These are phyloP conservation scores for Vitis hybrid DNA, from an alignment of 177 flowering plant species.

Conservation along the genomic window DNA sequence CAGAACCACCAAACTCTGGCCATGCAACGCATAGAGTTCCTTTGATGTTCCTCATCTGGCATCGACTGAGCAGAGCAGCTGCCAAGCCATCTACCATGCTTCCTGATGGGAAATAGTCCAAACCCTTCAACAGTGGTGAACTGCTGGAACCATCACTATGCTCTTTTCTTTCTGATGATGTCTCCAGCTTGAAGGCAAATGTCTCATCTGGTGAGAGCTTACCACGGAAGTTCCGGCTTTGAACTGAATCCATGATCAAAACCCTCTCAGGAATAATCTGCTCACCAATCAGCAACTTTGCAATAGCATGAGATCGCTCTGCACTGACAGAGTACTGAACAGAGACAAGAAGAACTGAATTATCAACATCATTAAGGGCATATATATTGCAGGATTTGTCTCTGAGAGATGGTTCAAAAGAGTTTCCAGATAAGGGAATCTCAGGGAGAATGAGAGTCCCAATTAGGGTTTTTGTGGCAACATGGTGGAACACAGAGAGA, in stretches of 20 bases:
- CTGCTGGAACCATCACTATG: conserved; percentile 12
- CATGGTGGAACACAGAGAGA: conserved; percentile 45
- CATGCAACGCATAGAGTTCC: conserved; percentile 64
- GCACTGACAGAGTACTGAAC: conserved; percentile 49
- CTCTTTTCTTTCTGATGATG: conserved; percentile 38
- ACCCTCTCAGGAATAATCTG: conserved; percentile 60
- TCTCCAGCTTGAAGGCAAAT: conserved; percentile 65
- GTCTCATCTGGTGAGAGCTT: conserved; percentile 62
- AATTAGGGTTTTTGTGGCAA: conserved; percentile 57
- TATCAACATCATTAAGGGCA: conserved; percentile 28
- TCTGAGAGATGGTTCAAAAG: conserved; percentile 45
- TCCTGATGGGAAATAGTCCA: conserved; percentile 73
- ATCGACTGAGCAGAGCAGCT: conserved; percentile 64
- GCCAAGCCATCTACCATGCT: conserved; percentile 74
- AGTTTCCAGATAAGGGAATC: conserved; percentile 51
- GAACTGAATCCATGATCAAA: conserved; percentile 64
- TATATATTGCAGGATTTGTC: conserved; percentile 70
- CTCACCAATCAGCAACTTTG: conserved; percentile 56
- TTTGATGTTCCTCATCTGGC: conserved; percentile 57
- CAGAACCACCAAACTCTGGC: conserved; percentile 64
- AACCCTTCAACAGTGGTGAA: conserved; percentile 29
- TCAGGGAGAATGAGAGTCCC: conserved; percentile 77
- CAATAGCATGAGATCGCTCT: conserved; percentile 58
- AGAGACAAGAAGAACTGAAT: conserved; percentile 29
- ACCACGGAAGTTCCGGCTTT: conserved; percentile 66